Percentiles rank a stretch among this genome's conserved stretches.
These are phyloP conservation scores for Wickerhamiella vanderwaltii DNA, from an alignment of 805 yeast species.

Conservation along the genomic window DNA sequence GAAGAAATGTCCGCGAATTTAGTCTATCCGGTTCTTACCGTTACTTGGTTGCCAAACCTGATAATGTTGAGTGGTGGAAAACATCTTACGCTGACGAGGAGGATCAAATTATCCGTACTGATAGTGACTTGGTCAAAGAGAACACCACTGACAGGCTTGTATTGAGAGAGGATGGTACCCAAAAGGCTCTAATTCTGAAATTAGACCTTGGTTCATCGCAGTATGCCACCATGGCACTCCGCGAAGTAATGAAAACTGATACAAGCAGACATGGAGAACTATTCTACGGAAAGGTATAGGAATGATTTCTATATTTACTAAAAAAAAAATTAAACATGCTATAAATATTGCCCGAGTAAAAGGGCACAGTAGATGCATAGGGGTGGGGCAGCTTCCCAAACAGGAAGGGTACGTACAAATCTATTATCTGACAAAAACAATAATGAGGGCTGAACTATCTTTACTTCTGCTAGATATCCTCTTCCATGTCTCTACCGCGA, in stretches of 20 bases:
- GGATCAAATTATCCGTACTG: constrained; percentile 69
- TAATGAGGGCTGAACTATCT: too few species aligned
- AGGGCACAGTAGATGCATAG: too few species aligned
- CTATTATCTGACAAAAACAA: too few species aligned
- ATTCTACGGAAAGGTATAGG: constrained; percentile 12
- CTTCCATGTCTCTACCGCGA: background rate
- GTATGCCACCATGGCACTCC: constrained; percentile 94
- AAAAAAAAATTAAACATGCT: too few species aligned
- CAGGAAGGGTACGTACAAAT: too few species aligned
- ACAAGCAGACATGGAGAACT: constrained; percentile 21
- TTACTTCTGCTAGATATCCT: too few species aligned
- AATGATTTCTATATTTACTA: too few species aligned
- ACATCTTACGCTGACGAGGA: constrained; percentile 50
- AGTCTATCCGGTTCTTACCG: constrained; percentile 88
- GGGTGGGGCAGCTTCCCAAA: too few species aligned
- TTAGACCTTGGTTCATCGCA: constrained; percentile 75
- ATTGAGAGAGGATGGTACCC: constrained; percentile 17
- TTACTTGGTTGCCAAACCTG: constrained; percentile 53
- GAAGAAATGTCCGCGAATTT: constrained; percentile 73
- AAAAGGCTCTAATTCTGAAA: constrained; percentile 55
- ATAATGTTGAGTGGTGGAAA: constrained; percentile 46
- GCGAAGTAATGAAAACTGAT: constrained; percentile 64
- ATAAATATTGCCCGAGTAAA: too few species aligned
- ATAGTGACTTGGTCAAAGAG: constrained; percentile 39
- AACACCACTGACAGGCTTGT: background rate